Percentiles rank a stretch among this genome's conserved stretches.
Evolutionary conservation across 2,329 filamentous ascomycete species (phyloP).

Genomic region (Hypoxylon sp.): DNA sequence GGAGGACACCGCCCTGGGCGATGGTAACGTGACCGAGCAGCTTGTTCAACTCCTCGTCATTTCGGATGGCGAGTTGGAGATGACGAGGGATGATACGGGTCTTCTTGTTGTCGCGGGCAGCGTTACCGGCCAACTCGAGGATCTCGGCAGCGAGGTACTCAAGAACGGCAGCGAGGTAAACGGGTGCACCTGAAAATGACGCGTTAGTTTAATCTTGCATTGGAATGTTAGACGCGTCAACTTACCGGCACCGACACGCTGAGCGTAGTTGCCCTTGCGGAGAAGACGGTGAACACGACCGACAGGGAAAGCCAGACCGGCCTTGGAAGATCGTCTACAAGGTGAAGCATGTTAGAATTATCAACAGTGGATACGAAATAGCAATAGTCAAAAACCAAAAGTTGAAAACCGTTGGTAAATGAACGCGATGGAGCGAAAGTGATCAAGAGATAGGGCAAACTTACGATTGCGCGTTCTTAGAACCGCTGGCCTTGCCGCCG

Average conservation of each 20-base stretch:
- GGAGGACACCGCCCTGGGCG: slow-evolving; percentile 95
- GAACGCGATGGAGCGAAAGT: slow-evolving; percentile 2
- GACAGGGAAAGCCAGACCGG: slow-evolving; percentile 97
- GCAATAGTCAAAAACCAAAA: slow-evolving; percentile 52
- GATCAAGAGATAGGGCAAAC: slow-evolving; percentile 56
- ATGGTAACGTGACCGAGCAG: slow-evolving; percentile 96
- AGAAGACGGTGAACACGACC: slow-evolving; percentile 99
- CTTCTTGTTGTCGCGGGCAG: slow-evolving; percentile 99
- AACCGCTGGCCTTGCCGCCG: slow-evolving; percentile 98
- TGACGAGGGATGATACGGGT: slow-evolving; percentile 99
- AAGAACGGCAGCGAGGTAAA: slow-evolving; percentile 96
- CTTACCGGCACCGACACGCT: slow-evolving; percentile 93
- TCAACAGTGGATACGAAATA: slow-evolving; percentile 30
- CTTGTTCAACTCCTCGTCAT: slow-evolving; percentile 99
- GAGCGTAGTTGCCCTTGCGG: slow-evolving; percentile 99
- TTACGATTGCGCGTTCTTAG: slow-evolving; percentile 99
- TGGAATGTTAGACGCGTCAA: neutral
- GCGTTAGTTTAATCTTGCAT: slow-evolving; percentile 12
- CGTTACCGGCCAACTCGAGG: slow-evolving; percentile 98
- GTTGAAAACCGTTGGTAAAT: slow-evolving; percentile 7
- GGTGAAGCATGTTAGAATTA: slow-evolving; percentile 54
- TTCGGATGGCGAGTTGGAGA: slow-evolving; percentile 98
- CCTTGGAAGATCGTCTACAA: slow-evolving; percentile 94
- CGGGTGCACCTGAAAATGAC: slow-evolving; percentile 72
- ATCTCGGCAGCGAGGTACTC: slow-evolving; percentile 99